Conservation (phyloP, 2,329 filamentous ascomycete species). For the Alternaria sp. region DNA sequence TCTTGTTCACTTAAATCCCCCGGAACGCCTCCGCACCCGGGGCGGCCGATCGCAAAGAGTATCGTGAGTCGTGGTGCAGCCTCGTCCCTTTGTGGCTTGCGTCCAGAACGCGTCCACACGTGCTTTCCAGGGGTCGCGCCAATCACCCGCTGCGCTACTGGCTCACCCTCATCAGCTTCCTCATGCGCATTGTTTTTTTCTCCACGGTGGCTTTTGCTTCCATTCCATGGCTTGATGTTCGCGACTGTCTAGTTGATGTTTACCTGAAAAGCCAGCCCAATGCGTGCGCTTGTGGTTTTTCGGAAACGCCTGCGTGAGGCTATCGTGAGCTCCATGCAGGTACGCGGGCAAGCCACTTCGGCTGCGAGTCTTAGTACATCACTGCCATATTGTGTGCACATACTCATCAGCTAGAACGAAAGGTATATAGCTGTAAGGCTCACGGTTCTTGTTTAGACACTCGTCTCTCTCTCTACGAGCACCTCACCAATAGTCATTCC, state of each 20-base stretch:
- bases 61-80: not conserved
- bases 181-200: not conserved
- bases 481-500: not conserved
- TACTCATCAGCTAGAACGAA: not conserved
- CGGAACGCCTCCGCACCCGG: not conserved
- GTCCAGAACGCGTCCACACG: not conserved
- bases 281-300: not conserved
- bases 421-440: not conserved
- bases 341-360: not conserved
- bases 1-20: not conserved
- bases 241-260: not conserved
- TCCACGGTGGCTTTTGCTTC: fast-evolving
- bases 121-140: not conserved
- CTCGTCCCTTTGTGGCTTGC: not conserved
- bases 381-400: not conserved
- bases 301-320: not conserved
- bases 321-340: not conserved
- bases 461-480: not conserved
- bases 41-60: not conserved
- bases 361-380: fast-evolving
- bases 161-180: not conserved
- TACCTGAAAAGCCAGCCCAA: fast-evolving
- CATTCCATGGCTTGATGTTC: not conserved
- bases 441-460: not conserved
- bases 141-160: not conserved